These are phyloP conservation scores for Capronia epimyces DNA, from an alignment of 2,329 filamentous ascomycete genomes.

Conservation along the genomic window DNA sequence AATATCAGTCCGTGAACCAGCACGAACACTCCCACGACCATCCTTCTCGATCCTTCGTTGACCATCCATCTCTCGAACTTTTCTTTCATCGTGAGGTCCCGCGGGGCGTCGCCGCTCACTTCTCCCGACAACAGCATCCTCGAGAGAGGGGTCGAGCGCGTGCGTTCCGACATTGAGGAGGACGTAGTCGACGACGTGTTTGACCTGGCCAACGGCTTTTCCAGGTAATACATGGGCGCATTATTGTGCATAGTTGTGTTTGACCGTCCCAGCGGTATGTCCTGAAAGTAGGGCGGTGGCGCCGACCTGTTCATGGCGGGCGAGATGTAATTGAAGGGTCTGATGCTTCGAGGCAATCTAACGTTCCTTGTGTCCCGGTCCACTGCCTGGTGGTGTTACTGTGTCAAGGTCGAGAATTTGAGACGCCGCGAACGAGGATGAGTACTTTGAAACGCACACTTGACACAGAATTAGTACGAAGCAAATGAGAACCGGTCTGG, in stretches of 20 bases:
- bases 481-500: slow-evolving; percentile 8
- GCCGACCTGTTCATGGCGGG: slow-evolving; percentile 16
- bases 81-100: slow-evolving; percentile 62
- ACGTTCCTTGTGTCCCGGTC: slow-evolving; percentile 3
- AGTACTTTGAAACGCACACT: slow-evolving; percentile 17
- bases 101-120: slow-evolving; percentile 68
- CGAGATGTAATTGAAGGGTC: slow-evolving; percentile 11
- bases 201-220: slow-evolving; percentile 27
- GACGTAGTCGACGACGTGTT: slow-evolving; percentile 19
- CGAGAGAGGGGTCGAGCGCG: slow-evolving; percentile 76
- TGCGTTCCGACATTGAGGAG: slow-evolving; percentile 51
- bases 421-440: slow-evolving; percentile 6
- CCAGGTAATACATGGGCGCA: slow-evolving; percentile 26
- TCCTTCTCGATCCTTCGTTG: slow-evolving; percentile 75
- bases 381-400: slow-evolving; percentile 13
- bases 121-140: slow-evolving; percentile 78
- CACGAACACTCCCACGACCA: slow-evolving; percentile 75
- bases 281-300: slow-evolving; percentile 21
- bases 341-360: slow-evolving; percentile 6
- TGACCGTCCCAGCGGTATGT: slow-evolving; percentile 27
- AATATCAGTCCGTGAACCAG: slow-evolving; percentile 71
- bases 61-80: slow-evolving; percentile 84
- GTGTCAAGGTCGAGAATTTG: slow-evolving; percentile 6
- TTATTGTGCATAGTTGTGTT: slow-evolving; percentile 28
- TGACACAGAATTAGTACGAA: slow-evolving; percentile 24